Base-by-base conservation (phyloP, 495 filamentous ascomycete species). In the Talaromyces stipitatus region DNA sequence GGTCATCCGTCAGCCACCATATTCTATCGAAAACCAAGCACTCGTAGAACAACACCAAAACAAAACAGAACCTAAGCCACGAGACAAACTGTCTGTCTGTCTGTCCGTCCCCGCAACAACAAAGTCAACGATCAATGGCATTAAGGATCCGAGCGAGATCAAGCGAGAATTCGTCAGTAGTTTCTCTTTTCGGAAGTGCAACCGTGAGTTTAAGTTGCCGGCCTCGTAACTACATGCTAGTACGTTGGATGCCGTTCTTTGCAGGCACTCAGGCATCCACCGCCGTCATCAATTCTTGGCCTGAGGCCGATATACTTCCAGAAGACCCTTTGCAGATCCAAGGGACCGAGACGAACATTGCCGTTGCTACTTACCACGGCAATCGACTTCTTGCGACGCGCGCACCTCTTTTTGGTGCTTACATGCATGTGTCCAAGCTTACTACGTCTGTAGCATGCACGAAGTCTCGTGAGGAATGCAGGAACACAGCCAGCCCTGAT, bases 281-380 rank as follows among this genome's bases (percentile, higher is more conserved):
- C n/a, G n/a, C n/a, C 33, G 33, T 38, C 36, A 41, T 18, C 36
- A 41, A 16, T 41, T 16, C 16, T 48, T 48, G 20, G 22, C 20
- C 22, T 48, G n/a, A n/a, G n/a, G n/a, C 45, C 45, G 45, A 48
- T 48, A 48, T 48, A 48, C 22, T 48, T 48, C 45, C 45, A 16
- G 36, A 41, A n/a, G n/a, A 20, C 14, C n/a, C n/a, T n/a, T n/a
- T n/a, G n/a, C n/a, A n/a, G n/a, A n/a, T n/a, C n/a, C n/a, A n/a
- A n/a, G n/a, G n/a, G n/a, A n/a, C n/a, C n/a, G n/a, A n/a, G n/a
- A n/a, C n/a, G n/a, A n/a, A n/a, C n/a, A n/a, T n/a, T n/a, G n/a
- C n/a, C n/a, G n/a, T n/a, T n/a, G n/a, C n/a, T n/a, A n/a, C n/a
- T n/a, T n/a, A n/a, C n/a, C n/a, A n/a, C n/a, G n/a, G n/a, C n/a